phyloP scores from a whole-genome alignment of 2,329 filamentous ascomycete genomes.

The Huntiella decipiens region DNA sequence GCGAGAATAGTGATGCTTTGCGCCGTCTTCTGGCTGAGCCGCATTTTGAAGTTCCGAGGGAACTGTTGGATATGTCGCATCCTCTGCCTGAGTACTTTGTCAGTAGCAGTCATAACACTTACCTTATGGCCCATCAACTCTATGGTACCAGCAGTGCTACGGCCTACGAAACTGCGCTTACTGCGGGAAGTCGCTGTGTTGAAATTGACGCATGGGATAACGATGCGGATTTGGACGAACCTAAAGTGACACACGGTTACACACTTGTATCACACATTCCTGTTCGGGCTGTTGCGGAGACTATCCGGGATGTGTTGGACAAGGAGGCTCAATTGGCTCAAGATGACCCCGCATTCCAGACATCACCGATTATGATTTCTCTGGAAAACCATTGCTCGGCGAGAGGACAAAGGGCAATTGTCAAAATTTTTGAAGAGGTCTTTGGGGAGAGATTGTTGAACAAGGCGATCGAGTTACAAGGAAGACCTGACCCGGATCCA shows the following conservation, averaged over 20 bases:
- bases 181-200: conserved; percentile 46
- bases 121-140: conserved; percentile 50
- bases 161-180: conserved; percentile 44
- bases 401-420: conserved; percentile 40
- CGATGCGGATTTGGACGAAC: conserved; percentile 38
- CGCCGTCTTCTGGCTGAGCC: conserved; percentile 33
- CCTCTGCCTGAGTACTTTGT: conserved; percentile 53
- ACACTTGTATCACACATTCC: conserved; percentile 47
- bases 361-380: conserved; percentile 42
- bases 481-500: conserved; percentile 31
- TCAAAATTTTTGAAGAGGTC: conserved; percentile 45
- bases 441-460: conserved; percentile 41
- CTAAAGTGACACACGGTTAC: conserved; percentile 52
- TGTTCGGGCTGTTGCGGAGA: conserved; percentile 46
- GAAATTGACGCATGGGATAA: conserved; percentile 60
- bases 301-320: conserved; percentile 43
- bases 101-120: conserved; percentile 57
- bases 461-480: conserved; percentile 35
- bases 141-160: conserved; percentile 41
- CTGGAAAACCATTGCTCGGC: conserved; percentile 48
- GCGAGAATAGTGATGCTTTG: conserved; percentile 27
- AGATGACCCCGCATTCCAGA: conserved; percentile 20
- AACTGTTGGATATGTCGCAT: conserved; percentile 36
- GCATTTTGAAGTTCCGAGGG: conserved; percentile 35
- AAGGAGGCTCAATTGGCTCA: conserved; percentile 28